Evolutionary conservation across 2,329 filamentous ascomycete genomes (phyloP).

Genomic region (Aspergillus pseudonomiae): DNA sequence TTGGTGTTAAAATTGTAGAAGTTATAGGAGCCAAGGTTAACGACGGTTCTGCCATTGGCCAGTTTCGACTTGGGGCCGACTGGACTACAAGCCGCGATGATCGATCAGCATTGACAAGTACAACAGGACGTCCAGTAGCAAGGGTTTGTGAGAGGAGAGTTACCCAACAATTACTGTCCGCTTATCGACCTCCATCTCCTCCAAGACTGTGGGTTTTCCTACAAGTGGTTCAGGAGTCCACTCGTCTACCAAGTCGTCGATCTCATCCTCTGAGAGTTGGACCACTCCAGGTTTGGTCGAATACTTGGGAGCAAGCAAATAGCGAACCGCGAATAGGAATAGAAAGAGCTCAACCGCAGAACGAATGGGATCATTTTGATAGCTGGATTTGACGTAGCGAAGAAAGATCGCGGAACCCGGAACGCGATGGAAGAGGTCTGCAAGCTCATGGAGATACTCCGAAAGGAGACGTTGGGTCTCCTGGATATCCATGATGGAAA

Average conservation of each 20-base stretch:
- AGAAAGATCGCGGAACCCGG: constrained; percentile 93
- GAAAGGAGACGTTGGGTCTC: constrained; percentile 58
- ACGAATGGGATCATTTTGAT: constrained; percentile 94
- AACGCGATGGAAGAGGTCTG: constrained; percentile 78
- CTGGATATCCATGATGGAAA: constrained; percentile 57
- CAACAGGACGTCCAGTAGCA: neutral
- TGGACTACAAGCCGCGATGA: constrained; percentile 57
- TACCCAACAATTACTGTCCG: constrained; percentile 87
- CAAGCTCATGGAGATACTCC: constrained; percentile 58
- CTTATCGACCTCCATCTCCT: constrained; percentile 81
- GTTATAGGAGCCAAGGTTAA: constrained; percentile 92
- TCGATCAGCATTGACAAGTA: constrained; percentile 13
- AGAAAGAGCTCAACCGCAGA: constrained; percentile 91
- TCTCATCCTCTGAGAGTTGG: constrained; percentile 89
- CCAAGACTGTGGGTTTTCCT: constrained; percentile 69
- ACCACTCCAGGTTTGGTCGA: constrained; percentile 91
- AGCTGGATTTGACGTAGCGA: constrained; percentile 94
- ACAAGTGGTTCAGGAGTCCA: constrained; percentile 96
- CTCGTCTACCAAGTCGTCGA: constrained; percentile 94
- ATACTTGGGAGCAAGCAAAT: constrained; percentile 89
- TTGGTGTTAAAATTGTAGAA: constrained; percentile 97
- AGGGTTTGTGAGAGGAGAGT: constrained; percentile 20
- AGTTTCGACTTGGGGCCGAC: constrained; percentile 90
- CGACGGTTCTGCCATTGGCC: constrained; percentile 83
- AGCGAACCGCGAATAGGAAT: constrained; percentile 93